These are phyloP conservation scores for Solanum arcanum DNA, from an alignment of 257 asterid genomes.

Conservation along the genomic window DNA sequence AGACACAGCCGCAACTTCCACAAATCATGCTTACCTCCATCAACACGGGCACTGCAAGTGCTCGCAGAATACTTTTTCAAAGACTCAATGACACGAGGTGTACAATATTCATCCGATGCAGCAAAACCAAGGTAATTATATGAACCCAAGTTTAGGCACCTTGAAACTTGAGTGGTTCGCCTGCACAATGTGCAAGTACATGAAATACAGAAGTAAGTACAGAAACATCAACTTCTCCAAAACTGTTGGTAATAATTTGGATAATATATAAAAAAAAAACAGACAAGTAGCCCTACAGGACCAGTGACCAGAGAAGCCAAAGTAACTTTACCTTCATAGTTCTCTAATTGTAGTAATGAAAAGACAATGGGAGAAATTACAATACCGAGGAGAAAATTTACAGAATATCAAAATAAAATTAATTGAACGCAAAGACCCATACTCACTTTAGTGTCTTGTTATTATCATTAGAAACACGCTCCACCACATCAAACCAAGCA, in stretches of 20 bases:
- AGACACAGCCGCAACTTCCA: neutral
- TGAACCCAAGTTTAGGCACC: conserved; percentile 96
- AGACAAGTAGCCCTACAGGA: neutral
- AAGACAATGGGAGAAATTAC: neutral
- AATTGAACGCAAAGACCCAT: neutral
- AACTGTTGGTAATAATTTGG: neutral
- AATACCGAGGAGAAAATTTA: neutral
- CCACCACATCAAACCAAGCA: conserved; percentile 99
- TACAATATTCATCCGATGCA: conserved; percentile 95
- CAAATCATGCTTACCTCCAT: conserved; percentile 58
- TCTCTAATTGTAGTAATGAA: neutral
- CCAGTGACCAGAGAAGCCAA: neutral
- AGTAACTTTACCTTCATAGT: neutral
- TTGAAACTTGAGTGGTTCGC: conserved; percentile 52
- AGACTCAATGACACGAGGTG: conserved; percentile 88
- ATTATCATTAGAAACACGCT: conserved; percentile 82
- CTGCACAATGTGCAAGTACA: conserved; percentile 25
- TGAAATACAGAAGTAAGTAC: neutral
- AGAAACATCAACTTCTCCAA: neutral
- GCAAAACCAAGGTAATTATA: conserved; percentile 98
- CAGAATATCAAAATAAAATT: neutral
- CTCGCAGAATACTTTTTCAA: conserved; percentile 70
- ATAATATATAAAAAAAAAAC: neutral
- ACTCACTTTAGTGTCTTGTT: conserved; percentile 86
- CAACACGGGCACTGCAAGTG: conserved; percentile 93